Evolutionary conservation across 1,284 basidiomycete genomes (phyloP), one percentile per base, ranked within the genome.

Genomic region (Fomes fomentarius): DNA sequence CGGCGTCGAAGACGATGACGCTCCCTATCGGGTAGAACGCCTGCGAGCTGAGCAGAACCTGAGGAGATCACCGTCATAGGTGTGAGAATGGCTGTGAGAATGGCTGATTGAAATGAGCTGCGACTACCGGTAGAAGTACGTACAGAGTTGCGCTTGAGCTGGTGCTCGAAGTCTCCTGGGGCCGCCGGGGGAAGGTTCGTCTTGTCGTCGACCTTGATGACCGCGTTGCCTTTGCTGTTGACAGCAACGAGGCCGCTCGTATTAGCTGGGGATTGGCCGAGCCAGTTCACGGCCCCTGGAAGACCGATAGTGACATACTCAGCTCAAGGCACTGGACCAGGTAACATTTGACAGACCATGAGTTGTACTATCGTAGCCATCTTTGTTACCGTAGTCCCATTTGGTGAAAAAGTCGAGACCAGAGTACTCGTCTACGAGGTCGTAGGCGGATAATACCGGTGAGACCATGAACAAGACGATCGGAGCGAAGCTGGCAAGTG

Each of bases 151-250:
- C 89, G 79, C 67, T 91, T 91, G 34, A 85, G 65, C 57, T 84
- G 82, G 63, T 75, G 85, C 0, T 70, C 57, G n/a, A 87, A 80
- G 10, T 65, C 76, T 4, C 17, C 17, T 14, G 82, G 19, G 19
- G n/a, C n/a, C n/a, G n/a, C 19, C 24, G 34, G 21, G 31, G 45
- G 45, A 11, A 47, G 22, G 24, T 47, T 37, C 19, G 33, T 74
- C 21, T 79, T 81, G 63, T 89, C 86, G 69, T 89, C 87, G n/a
- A 89, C 83, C 63, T 79, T 79, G 64, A 91, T 83, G 61, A 88
- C 79, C 8, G 77, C 79, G 56, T 80, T 76, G 12, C 81, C 76
- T 1, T 73, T 73, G 51, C 45, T 56, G 56, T 82, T 81, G 52
- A 84, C 68, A 58, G n/a, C n/a, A 80, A 83, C 12, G 82, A 80